Percentiles rank a stretch among this genome's conserved stretches.
These are phyloP conservation scores for Penicillium sp. DNA, from an alignment of 2,329 filamentous ascomycete species.

Conservation along the genomic window DNA sequence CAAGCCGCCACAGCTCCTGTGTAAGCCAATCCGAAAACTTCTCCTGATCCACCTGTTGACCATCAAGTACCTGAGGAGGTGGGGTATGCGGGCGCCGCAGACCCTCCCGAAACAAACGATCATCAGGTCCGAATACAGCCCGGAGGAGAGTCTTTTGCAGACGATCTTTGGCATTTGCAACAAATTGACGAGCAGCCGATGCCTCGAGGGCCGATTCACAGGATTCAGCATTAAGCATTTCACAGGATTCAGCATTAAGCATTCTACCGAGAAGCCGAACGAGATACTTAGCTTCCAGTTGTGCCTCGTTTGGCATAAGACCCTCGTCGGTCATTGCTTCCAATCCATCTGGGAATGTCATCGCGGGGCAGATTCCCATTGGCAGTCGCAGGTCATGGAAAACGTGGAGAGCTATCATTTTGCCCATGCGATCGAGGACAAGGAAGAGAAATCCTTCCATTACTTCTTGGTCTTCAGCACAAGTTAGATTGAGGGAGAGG, in stretches of 20 bases:
- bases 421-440: slow-evolving; percentile 42
- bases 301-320: slow-evolving; percentile 26
- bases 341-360: slow-evolving; percentile 37
- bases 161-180: slow-evolving; percentile 27
- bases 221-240: slow-evolving; percentile 19
- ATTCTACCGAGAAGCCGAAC: slow-evolving; percentile 37
- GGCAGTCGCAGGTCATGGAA: slow-evolving; percentile 38
- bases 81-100: slow-evolving; percentile 27
- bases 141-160: slow-evolving; percentile 45
- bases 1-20: slow-evolving; percentile 56
- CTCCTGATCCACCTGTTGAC: slow-evolving; percentile 25
- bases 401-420: slow-evolving; percentile 40
- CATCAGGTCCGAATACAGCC: slow-evolving; percentile 42
- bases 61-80: slow-evolving; percentile 18
- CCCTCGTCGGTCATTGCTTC: slow-evolving; percentile 25
- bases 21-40: slow-evolving; percentile 55
- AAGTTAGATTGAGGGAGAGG: slow-evolving; percentile 28
- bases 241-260: slow-evolving; percentile 15
- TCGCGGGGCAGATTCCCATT: slow-evolving; percentile 25
- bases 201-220: not conserved
- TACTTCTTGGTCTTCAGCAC: slow-evolving; percentile 32
- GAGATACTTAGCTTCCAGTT: slow-evolving; percentile 39
- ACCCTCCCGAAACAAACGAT: slow-evolving; percentile 30
- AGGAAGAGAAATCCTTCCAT: slow-evolving; percentile 46
- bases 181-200: slow-evolving; percentile 14